Evolutionary conservation across 2,329 filamentous ascomycete species (phyloP), one percentile per base, ranked within the genome.

Genomic region (Cordyceps javanica): DNA sequence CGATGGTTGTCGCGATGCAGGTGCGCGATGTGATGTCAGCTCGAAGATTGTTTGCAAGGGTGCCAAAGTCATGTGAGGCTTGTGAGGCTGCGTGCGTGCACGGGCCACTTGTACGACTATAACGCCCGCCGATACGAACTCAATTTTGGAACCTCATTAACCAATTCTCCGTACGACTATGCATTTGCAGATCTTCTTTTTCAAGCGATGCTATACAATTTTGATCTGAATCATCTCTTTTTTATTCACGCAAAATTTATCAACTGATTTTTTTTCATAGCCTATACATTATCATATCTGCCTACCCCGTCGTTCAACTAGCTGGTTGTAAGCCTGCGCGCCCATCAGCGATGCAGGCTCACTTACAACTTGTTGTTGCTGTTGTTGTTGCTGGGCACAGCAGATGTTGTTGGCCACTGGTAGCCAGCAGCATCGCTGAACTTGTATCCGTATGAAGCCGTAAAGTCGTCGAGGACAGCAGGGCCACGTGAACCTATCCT

Each of bases 361-460:
- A 81, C 80, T 85, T 86, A 95, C 81, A 95, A 84, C 81, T 92
- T 91, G 81, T 90, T 92, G 49, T 77, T 76, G n/a, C 45, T 48
- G 28, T 21, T 91, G 49, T 92, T 91, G 81, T 90, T 92, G 45
- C 77, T 76, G 42, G 72, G 68, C 59, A 81, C 78, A 34, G 84
- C 83, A 62, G 86, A 85, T 59, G 88, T 90, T 59, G 90, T 89
- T 36, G 91, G 90, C 92, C 92, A 97, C 76, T 96, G 91, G 78
- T 96, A 96, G 58, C 92, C 92, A 65, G 92, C 90, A 61, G 92
- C 91, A 68, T 99, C 94, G 71, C 90, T 95, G 80, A 99, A 99
- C 76, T 96, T 97, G 82, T 99, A 99, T 63, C 94, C 94, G 72
- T 96, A 99, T 6, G 92, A 96, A 41, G 92, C 89, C 32, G 93